Evolutionary conservation across 2,329 filamentous ascomycete genomes (phyloP), one percentile per base, ranked within the genome.

Genomic region (Metarhizium humberi): DNA sequence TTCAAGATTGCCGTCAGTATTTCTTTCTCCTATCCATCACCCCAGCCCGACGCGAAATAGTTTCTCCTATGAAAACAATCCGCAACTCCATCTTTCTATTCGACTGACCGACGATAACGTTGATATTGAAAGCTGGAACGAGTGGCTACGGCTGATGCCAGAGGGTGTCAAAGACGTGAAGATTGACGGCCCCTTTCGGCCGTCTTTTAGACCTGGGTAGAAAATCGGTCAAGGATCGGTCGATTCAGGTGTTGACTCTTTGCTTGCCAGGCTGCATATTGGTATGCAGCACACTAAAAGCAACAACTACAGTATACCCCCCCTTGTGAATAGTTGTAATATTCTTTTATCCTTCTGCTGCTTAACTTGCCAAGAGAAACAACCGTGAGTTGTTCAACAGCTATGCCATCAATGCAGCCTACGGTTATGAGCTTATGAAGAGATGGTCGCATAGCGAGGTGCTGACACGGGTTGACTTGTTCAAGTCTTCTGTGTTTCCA

Each of bases 141-240:
- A 83, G 62, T 83, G 80, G 79, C 66, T 84, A 58, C 75, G 80
- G 25, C 69, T 78, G 62, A 79, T 83, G 74, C 80, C 80, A 2
- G 78, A 81, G 55, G 76, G 78, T 7, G 74, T 82, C 59, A 75
- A 71, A 60, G 79, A 82, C 56, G 71, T 82, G 55, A 78, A 76
- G 64, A 74, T 82, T 47, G 79, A 82, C 29, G 77, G 77, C 3
- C 76, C 78, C 20, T 78, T 72, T 53, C 64, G 69, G 55, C 52
- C 62, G 8, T 53, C 58, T 3, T 65, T 66, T 49, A 57, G 62
- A 52, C 45, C 25, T 18, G 18, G 42, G 18, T 45, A 20, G n/a
- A 20, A 18, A 20, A 45, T 6, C 5, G 38, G 38, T 40, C 38
- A 16, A 40, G 38, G 11, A 5, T 16, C 14, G 11, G 38, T 11